Conservation (phyloP, 495 filamentous ascomycete genomes). For the Chaetomium tenue region DNA sequence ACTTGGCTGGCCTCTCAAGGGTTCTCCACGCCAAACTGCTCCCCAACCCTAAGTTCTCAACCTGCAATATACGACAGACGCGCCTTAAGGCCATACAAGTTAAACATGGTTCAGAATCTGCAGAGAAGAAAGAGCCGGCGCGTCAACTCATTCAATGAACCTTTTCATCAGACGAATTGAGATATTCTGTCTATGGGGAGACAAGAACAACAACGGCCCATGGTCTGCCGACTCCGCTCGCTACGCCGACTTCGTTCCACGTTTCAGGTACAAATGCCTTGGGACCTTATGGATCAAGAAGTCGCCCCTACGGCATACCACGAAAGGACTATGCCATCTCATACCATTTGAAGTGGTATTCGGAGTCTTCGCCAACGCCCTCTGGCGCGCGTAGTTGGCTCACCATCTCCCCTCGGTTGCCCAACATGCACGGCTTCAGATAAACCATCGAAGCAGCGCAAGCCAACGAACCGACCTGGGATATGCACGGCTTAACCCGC, state of each 20-base stretch:
- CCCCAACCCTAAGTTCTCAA: no score
- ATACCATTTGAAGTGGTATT: background rate
- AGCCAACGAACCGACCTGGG: background rate
- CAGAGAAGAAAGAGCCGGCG: no score
- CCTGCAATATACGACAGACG: no score
- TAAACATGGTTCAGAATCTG: no score
- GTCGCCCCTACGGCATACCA: background rate
- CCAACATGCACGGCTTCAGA: conserved; percentile 6
- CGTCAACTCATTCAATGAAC: no score
- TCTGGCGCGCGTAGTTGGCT: conserved; percentile 4
- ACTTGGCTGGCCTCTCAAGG: background rate
- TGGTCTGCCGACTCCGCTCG: background rate
- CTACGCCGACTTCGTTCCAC: background rate
- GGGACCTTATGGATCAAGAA: background rate
- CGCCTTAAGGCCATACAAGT: no score
- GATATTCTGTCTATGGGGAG: background rate
- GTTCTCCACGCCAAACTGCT: background rate
- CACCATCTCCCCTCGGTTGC: conserved; percentile 6
- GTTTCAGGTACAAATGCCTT: background rate
- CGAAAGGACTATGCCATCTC: background rate
- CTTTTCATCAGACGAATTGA: no score
- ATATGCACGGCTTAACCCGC: conserved; percentile 14
- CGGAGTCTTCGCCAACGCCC: background rate
- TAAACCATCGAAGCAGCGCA: conserved; percentile 7
- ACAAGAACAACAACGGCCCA: background rate